phyloP scores from a whole-genome alignment of 768 basidiomycete species.

The Thelephora ganbajun region DNA sequence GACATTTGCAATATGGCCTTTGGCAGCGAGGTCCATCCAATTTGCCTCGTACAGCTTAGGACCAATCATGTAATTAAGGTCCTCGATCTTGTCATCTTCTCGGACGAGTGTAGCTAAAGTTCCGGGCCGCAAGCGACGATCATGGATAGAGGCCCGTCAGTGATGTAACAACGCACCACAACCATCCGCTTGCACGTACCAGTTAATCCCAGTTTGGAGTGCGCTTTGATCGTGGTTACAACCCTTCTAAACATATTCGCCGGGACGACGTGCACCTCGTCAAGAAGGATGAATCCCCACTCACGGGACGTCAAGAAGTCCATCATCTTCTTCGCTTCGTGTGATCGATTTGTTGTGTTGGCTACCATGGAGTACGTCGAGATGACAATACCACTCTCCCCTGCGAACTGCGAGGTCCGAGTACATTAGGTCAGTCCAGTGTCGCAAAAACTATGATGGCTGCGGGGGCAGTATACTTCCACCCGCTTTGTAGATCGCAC shows the following conservation, averaged over 20 bases:
- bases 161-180: slow-evolving; percentile 1
- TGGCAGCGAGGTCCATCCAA: slow-evolving; percentile 99
- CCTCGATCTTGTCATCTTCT: slow-evolving; percentile 97
- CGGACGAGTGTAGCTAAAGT: slow-evolving; percentile 84
- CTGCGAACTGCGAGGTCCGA: slow-evolving; percentile 58
- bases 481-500: slow-evolving; percentile 27
- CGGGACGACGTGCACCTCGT: slow-evolving; percentile 98
- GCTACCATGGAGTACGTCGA: slow-evolving; percentile 99
- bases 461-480: no score
- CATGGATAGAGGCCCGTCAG: neutral
- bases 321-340: slow-evolving; percentile 99
- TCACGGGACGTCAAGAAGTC: slow-evolving; percentile 96
- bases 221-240: slow-evolving; percentile 96
- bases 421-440: neutral
- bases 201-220: slow-evolving; percentile 94
- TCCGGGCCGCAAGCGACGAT: neutral
- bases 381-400: slow-evolving; percentile 94
- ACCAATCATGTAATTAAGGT: slow-evolving; percentile 98
- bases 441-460: neutral
- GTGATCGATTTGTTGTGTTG: slow-evolving; percentile 95
- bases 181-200: slow-evolving; percentile 33
- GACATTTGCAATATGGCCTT: slow-evolving; percentile 99
- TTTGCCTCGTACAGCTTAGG: slow-evolving; percentile 99
- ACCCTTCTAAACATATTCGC: slow-evolving; percentile 98
- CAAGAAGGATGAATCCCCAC: slow-evolving; percentile 96